Evolutionary conservation across 2,329 filamentous ascomycete genomes (phyloP).

Genomic region (Penicillium vulpinum): DNA sequence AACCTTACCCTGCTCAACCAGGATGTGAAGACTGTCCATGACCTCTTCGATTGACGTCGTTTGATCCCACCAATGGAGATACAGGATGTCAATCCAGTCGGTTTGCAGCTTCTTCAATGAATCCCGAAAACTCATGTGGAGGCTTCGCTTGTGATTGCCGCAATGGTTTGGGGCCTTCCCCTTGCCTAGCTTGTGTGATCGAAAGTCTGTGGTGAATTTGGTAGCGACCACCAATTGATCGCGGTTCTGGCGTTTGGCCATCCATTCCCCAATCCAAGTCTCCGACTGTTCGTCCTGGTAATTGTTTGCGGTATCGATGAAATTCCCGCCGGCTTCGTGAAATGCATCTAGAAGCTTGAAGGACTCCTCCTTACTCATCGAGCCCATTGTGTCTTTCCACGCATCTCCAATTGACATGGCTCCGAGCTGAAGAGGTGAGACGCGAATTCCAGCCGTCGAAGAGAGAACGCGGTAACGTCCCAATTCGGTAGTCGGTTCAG

Average conservation of each 20-base stretch:
- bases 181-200: background rate
- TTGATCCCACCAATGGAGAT: background rate
- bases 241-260: background rate
- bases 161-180: background rate
- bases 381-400: background rate
- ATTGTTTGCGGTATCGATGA: background rate
- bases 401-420: background rate
- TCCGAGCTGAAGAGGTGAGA: background rate
- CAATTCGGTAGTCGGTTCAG: background rate
- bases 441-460: background rate
- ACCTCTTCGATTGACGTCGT: background rate
- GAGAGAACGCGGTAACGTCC: background rate
- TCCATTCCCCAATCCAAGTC: background rate
- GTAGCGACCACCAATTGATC: background rate
- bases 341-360: background rate
- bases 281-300: background rate
- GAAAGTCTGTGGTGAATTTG: background rate
- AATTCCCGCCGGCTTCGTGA: background rate
- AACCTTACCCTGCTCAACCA: background rate
- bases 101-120: background rate
- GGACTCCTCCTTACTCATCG: background rate
- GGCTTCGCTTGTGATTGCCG: background rate
- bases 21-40: background rate
- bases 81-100: background rate
- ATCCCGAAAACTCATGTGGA: background rate